phyloP scores from a whole-genome alignment of 2,329 filamentous ascomycete species.

The Fusarium sp. region DNA sequence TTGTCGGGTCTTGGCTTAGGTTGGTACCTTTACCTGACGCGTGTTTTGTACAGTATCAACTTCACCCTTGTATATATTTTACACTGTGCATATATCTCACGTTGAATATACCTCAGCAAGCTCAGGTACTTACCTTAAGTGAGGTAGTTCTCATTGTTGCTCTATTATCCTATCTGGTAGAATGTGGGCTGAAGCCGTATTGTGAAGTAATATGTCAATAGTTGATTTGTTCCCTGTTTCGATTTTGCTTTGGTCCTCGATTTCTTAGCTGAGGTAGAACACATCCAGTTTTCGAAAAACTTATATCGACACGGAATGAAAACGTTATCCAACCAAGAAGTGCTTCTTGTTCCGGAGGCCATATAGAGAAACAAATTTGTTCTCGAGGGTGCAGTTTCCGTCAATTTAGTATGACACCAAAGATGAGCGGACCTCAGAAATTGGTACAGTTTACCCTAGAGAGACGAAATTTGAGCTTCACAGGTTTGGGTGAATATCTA shows the following conservation, averaged over 20 bases:
- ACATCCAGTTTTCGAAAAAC: not conserved
- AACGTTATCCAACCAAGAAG: no score
- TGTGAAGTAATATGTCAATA: not conserved
- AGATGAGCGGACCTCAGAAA: not conserved
- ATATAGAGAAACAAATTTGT: not conserved
- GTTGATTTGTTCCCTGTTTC: no score
- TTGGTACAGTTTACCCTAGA: not conserved
- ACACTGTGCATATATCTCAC: constrained; percentile 1
- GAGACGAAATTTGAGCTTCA: not conserved
- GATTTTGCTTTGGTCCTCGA: no score
- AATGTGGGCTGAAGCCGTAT: not conserved
- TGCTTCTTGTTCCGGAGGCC: not conserved
- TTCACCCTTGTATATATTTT: accelerated
- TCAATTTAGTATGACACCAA: not conserved
- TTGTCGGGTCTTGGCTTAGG: not conserved
- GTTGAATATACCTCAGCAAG: not conserved
- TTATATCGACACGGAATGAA: not conserved
- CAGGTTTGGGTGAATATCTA: not conserved
- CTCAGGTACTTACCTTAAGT: not conserved
- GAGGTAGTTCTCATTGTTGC: not conserved
- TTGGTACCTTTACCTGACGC: not conserved
- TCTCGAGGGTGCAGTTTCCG: not conserved
- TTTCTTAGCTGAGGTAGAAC: not conserved
- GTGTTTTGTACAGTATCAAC: constrained; percentile 2
- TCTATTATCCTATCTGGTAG: no score